These are phyloP conservation scores for Candida ulmi DNA, from an alignment of 805 yeast genomes.

Conservation along the genomic window DNA sequence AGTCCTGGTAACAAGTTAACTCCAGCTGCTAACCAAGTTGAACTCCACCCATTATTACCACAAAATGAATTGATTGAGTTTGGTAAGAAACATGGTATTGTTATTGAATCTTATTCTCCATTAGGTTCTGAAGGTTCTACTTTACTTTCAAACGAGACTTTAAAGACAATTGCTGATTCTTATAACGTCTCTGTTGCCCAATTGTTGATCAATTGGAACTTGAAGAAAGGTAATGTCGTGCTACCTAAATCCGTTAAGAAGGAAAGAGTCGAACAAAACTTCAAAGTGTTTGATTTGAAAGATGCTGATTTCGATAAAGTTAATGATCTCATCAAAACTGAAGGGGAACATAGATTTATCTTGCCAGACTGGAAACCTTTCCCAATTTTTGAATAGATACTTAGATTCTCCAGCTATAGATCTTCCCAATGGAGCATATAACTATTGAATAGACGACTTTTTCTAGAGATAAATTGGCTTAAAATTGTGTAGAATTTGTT, in stretches of 20 bases:
- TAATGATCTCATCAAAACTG: conserved; percentile 18
- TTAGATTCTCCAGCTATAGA: no score
- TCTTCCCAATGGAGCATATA: no score
- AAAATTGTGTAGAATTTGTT: no score
- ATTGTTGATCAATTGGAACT: conserved; percentile 52
- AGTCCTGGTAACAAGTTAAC: conserved; percentile 7
- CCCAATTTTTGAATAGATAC: conserved; percentile 30
- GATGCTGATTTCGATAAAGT: conserved; percentile 23
- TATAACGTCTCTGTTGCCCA: conserved; percentile 39
- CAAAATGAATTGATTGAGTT: conserved; percentile 15
- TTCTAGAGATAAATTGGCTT: no score
- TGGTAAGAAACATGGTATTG: conserved; percentile 9
- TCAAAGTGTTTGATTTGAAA: conserved; percentile 8
- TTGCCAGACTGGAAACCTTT: conserved; percentile 22
- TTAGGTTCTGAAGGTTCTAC: conserved; percentile 29
- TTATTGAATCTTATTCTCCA: conserved; percentile 16
- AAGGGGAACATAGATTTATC: conserved; percentile 28
- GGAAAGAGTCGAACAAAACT: conserved; percentile 33
- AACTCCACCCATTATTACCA: conserved; percentile 18
- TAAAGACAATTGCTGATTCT: no score
- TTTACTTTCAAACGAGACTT: no score
- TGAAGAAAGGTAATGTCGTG: conserved; percentile 52
- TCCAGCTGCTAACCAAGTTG: conserved; percentile 20
- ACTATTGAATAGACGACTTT: no score
- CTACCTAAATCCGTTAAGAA: conserved; percentile 43